Base-by-base conservation (phyloP, 495 filamentous ascomycete species). In the Daldinia caldariorum region DNA sequence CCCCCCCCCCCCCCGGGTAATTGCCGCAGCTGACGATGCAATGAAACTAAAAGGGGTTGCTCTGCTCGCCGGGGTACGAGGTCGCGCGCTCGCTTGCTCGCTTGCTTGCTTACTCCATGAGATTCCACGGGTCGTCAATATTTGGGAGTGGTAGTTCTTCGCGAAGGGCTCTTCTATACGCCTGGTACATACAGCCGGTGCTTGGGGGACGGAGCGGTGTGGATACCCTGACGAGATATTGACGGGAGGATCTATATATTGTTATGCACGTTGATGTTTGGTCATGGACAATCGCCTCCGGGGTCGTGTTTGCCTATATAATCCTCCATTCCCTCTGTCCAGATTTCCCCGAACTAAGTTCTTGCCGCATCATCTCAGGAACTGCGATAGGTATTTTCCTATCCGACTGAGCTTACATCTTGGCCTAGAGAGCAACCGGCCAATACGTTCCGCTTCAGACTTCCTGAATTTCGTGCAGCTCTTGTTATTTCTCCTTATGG, bases 191-290 rank as follows among this genome's bases (percentile, higher is more conserved):
- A 38, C 63, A 71, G 0, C 63, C 69, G 45, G 26, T 43, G 34
- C 49, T 35, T n/a, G n/a, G 4, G 60, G 47, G 14, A 61, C 32
- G 13, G 32, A 50, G 41, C 13, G 26, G 58, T 37, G 60, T 63
- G 63, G 59, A 31, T 67, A 67, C 60, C 18, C 60, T 72, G 63
- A 67, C 56, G 59, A 67, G 31, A 59, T 6, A 32, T 37, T 67
- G 61, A 53, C 61, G 43, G 29, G 37, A 8, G 12, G 14, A 22
- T 37, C 14, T 29, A 18, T 51, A 41, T 45, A 31, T 41, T 18
- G 8, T 14, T 49, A 50, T 62, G 18, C 35, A 57, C 41, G 58
- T 62, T 51, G 22, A 12, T 12, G 37, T 59, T 59, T 14, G 61
- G 51, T 66, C 43, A 16, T 10, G 56, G 20, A 60, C 61, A 18